Conservation (phyloP, 805 yeast genomes). For the Millerozyma acaciae region DNA sequence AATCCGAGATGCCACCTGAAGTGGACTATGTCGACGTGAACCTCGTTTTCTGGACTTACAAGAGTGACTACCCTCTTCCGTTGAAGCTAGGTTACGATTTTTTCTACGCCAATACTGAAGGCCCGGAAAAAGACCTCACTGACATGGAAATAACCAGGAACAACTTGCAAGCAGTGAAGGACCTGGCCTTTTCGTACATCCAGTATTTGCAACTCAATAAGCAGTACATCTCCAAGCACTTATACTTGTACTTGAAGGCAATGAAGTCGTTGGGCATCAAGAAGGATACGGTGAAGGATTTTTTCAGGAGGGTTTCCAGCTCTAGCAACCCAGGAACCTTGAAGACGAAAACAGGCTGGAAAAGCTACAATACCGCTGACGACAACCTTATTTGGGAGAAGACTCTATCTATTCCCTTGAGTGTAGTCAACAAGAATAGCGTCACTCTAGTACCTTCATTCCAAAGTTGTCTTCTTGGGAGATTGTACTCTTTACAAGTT, state of each 20-base stretch:
- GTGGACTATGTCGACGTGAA: slow-evolving; percentile 32
- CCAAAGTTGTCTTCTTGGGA: slow-evolving; percentile 59
- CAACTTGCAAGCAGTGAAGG: slow-evolving; percentile 33
- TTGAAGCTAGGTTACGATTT: slow-evolving; percentile 38
- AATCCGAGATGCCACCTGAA: slow-evolving; percentile 26
- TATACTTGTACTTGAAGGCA: slow-evolving; percentile 35
- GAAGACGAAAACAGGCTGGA: slow-evolving; percentile 26
- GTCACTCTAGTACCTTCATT: slow-evolving; percentile 58
- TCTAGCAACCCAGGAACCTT: slow-evolving; percentile 21
- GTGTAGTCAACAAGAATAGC: slow-evolving; percentile 37
- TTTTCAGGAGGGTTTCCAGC: slow-evolving; percentile 26
- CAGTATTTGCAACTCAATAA: slow-evolving; percentile 32
- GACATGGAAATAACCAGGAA: slow-evolving; percentile 29
- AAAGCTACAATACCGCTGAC: slow-evolving; percentile 9
- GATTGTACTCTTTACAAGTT: slow-evolving; percentile 53
- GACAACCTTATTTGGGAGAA: slow-evolving; percentile 23
- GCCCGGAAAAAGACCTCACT: slow-evolving; percentile 16
- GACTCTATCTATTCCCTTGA: slow-evolving; percentile 38
- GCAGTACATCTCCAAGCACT: slow-evolving; percentile 26
- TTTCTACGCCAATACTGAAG: slow-evolving; percentile 28
- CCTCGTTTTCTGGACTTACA: slow-evolving; percentile 38
- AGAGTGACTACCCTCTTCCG: slow-evolving; percentile 40
- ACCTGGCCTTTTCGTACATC: slow-evolving; percentile 29
- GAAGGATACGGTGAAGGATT: slow-evolving; percentile 38
- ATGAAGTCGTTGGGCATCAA: slow-evolving; percentile 35